Evolutionary conservation across 2,329 filamentous ascomycete species (phyloP).

Genomic region (Huntiella abstrusa): DNA sequence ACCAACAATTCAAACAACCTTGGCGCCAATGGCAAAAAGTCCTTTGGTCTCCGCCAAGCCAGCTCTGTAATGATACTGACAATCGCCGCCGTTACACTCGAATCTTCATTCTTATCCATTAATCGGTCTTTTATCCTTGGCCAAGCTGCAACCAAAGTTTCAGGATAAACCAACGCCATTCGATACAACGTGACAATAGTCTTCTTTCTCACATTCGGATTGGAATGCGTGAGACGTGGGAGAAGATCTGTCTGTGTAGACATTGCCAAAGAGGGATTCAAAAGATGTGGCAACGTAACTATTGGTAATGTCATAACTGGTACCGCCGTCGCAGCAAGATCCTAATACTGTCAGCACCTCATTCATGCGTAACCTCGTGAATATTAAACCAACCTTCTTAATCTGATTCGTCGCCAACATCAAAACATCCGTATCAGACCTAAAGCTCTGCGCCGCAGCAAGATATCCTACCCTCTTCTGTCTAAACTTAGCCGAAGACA

Average conservation of each 20-base stretch:
- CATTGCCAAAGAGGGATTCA: conserved; percentile 79
- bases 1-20: conserved; percentile 83
- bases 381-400: conserved; percentile 49
- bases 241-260: conserved; percentile 75
- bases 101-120: conserved; percentile 76
- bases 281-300: conserved; percentile 78
- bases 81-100: conserved; percentile 85
- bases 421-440: conserved; percentile 85
- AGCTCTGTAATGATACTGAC: conserved; percentile 95
- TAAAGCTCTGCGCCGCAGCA: conserved; percentile 87
- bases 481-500: conserved; percentile 86
- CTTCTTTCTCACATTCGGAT: conserved; percentile 80
- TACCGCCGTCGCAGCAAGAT: conserved; percentile 52
- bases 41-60: conserved; percentile 80
- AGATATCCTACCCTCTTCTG: conserved; percentile 94
- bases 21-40: conserved; percentile 83
- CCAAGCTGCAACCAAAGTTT: conserved; percentile 82
- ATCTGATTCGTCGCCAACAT: conserved; percentile 94
- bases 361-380: not conserved
- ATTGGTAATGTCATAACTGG: conserved; percentile 74
- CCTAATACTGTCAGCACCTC: conserved; percentile 24
- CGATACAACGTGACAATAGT: conserved; percentile 88
- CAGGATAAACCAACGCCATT: conserved; percentile 86
- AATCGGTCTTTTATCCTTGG: conserved; percentile 91
- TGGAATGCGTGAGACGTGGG: conserved; percentile 70